Evolutionary conservation across 176 grass and related monocot genomes (phyloP).

Genomic region (Puya raimondii): DNA sequence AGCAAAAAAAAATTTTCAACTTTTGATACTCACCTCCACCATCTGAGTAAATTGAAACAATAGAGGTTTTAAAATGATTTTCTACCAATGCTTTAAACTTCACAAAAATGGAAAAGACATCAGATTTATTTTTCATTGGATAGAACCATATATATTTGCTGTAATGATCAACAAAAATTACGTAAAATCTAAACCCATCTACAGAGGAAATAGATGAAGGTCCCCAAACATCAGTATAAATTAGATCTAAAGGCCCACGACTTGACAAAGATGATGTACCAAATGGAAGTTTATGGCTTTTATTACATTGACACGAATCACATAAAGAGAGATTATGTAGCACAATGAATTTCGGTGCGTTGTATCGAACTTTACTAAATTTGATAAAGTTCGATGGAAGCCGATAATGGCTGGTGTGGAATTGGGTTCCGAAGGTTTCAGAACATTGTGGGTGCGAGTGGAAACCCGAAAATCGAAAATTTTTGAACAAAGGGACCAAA

Average conservation of each 20-base stretch:
- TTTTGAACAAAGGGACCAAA: too few relatives aligned
- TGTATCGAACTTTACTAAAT: too few relatives aligned
- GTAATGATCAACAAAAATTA: conserved; percentile 1
- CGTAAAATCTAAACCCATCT: not conserved
- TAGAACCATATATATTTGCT: not conserved
- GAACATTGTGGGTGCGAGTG: too few relatives aligned
- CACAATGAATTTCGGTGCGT: too few relatives aligned
- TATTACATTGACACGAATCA: not conserved
- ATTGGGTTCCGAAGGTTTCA: too few relatives aligned
- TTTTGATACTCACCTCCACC: not conserved
- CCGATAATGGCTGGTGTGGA: too few relatives aligned
- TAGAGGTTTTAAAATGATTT: not conserved
- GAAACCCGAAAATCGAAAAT: too few relatives aligned
- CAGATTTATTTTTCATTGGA: not conserved
- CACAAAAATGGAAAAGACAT: not conserved
- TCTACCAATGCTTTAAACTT: not conserved
- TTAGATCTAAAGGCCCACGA: not conserved
- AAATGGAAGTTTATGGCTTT: not conserved
- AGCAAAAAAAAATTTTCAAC: not conserved
- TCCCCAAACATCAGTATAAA: not conserved
- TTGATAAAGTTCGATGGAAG: too few relatives aligned
- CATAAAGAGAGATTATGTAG: not conserved
- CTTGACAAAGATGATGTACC: not conserved
- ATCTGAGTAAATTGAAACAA: not conserved
- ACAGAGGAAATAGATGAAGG: not conserved